Conservation (phyloP, 306 rosid species). For the Rubus idaeus region DNA sequence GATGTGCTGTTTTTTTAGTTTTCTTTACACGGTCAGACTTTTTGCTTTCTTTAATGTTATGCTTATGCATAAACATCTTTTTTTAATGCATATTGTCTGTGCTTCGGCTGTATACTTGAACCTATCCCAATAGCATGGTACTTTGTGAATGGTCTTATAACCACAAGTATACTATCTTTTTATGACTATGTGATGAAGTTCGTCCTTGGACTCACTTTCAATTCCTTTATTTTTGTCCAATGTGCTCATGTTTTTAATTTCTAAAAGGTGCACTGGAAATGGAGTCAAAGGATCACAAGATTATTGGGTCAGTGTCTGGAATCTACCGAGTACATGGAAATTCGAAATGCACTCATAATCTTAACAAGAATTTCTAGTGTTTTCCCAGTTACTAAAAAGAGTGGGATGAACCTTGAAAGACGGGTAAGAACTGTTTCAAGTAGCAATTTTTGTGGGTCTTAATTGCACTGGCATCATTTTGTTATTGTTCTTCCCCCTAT, state of each 20-base stretch:
- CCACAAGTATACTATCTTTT: background rate
- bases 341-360: slow-evolving; percentile 91
- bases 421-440: slow-evolving; percentile 53
- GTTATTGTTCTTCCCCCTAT: slow-evolving; percentile 2
- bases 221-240: background rate
- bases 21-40: background rate
- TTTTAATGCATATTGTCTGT: background rate
- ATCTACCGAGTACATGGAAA: slow-evolving; percentile 96
- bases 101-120: background rate
- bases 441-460: background rate
- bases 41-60: background rate
- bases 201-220: background rate
- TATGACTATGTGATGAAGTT: background rate
- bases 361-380: slow-evolving; percentile 86
- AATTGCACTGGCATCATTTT: slow-evolving; percentile 5
- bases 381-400: slow-evolving; percentile 95
- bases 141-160: background rate
- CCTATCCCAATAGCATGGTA: background rate
- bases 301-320: slow-evolving; percentile 90
- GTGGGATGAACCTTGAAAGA: slow-evolving; percentile 92
- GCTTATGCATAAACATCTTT: background rate
- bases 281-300: slow-evolving; percentile 97
- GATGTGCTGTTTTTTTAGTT: background rate
- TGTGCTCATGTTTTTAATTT: slow-evolving; percentile 7
- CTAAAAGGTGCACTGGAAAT: slow-evolving; percentile 94